phyloP scores from a whole-genome alignment of 2,329 filamentous ascomycete genomes.

The Pseudonectria buxi region DNA sequence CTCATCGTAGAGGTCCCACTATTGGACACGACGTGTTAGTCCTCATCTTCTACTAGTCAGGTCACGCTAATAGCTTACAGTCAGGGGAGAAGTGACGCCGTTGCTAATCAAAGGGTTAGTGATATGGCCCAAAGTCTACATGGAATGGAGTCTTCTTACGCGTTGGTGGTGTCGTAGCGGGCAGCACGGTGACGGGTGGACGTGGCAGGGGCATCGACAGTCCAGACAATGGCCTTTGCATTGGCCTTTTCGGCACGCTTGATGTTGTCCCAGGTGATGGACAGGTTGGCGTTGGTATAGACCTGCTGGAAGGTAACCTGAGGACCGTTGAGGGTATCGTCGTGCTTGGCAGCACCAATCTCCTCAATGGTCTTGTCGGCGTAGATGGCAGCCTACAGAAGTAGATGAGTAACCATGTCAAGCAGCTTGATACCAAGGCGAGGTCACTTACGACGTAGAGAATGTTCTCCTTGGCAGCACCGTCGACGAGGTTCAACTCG shows the following conservation, averaged over 20 bases:
- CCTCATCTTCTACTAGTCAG: no score
- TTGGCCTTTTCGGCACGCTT: slow-evolving; percentile 26
- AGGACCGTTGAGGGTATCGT: slow-evolving; percentile 16
- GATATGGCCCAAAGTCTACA: no score
- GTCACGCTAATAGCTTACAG: slow-evolving; percentile 4
- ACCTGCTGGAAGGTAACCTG: slow-evolving; percentile 30
- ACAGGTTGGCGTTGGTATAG: slow-evolving; percentile 28
- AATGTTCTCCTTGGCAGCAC: slow-evolving; percentile 37
- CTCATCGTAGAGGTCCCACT: slow-evolving; percentile 22
- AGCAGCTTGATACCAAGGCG: background rate
- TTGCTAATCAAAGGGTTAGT: slow-evolving; percentile 11
- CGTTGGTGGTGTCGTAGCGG: slow-evolving; percentile 20
- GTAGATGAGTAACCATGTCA: background rate
- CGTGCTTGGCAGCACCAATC: slow-evolving; percentile 24
- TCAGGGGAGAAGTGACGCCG: slow-evolving; percentile 15
- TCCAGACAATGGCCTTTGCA: slow-evolving; percentile 33
- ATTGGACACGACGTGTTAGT: background rate
- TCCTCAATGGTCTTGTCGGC: slow-evolving; percentile 29
- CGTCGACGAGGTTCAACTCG: slow-evolving; percentile 42
- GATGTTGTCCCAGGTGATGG: slow-evolving; percentile 27
- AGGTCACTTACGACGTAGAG: slow-evolving; percentile 33
- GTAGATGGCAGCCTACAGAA: slow-evolving; percentile 21
- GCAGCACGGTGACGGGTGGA: slow-evolving; percentile 19
- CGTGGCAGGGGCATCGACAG: slow-evolving; percentile 25
- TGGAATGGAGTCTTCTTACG: slow-evolving; percentile 2